Evolutionary conservation across 1,284 basidiomycete genomes (phyloP).

Genomic region (Marasmius sp.): DNA sequence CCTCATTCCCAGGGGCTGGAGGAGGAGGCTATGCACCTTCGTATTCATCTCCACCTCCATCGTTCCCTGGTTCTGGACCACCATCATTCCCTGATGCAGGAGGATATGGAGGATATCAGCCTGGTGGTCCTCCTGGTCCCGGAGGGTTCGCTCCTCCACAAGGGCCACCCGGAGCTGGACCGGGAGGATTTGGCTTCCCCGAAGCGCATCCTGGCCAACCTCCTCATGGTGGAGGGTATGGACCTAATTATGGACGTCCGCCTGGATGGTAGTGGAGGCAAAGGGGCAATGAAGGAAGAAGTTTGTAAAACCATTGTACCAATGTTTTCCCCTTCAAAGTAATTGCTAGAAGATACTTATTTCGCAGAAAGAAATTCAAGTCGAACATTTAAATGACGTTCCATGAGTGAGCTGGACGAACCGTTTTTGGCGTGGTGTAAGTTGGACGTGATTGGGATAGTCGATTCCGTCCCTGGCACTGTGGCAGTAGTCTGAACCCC

Average conservation of each 20-base stretch:
- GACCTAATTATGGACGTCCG: not conserved
- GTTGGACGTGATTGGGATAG: no score
- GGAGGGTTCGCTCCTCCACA: slow-evolving; percentile 13
- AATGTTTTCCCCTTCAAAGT: no score
- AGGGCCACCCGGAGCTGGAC: slow-evolving; percentile 7
- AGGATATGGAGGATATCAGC: slow-evolving; percentile 8
- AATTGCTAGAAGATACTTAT: no score
- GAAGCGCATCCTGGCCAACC: slow-evolving; percentile 19
- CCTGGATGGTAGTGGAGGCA: slow-evolving; percentile 6
- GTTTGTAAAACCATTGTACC: no score
- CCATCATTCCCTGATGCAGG: slow-evolving; percentile 7
- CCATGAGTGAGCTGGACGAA: no score
- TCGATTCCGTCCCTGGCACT: no score
- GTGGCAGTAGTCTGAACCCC: no score
- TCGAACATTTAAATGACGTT: no score
- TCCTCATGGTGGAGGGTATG: slow-evolving; percentile 13
- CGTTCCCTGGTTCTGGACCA: slow-evolving; percentile 22
- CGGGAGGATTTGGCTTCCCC: slow-evolving; percentile 21
- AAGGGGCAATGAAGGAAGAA: no score
- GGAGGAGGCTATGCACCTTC: slow-evolving; percentile 4
- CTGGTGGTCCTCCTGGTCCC: slow-evolving; percentile 9
- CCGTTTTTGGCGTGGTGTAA: no score
- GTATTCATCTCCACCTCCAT: slow-evolving; percentile 12
- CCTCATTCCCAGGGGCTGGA: slow-evolving; percentile 24
- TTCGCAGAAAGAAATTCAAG: no score